Evolutionary conservation across 108 stramenopile genomes (phyloP).

Genomic region (Cylindrotheca fusiformis): DNA sequence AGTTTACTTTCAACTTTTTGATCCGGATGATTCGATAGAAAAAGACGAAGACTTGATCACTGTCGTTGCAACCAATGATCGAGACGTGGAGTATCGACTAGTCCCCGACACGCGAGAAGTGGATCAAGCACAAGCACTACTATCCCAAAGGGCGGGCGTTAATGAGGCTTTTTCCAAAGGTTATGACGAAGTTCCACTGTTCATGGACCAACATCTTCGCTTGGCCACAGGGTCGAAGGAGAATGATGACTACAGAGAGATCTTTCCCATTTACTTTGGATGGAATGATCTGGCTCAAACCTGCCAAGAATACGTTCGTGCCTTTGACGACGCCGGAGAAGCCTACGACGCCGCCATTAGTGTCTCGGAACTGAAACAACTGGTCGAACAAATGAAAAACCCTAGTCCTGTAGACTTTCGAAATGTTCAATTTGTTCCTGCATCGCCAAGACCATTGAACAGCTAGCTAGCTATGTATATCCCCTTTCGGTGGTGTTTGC

Average conservation of each 20-base stretch:
- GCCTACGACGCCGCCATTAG: background rate
- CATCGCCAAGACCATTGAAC: background rate
- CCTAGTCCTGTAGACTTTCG: background rate
- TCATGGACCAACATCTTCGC: background rate
- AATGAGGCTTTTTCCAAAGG: background rate
- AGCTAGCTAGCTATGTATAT: too few relatives aligned
- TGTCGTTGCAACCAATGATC: background rate
- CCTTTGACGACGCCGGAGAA: background rate
- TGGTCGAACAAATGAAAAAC: background rate
- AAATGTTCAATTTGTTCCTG: background rate
- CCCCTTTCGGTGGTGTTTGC: too few relatives aligned
- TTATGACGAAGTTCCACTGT: background rate
- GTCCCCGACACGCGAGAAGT: background rate
- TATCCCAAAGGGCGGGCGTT: background rate
- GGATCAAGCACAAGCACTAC: background rate
- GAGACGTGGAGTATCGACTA: background rate
- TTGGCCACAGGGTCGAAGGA: background rate
- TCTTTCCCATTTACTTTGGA: background rate
- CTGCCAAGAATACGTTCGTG: background rate
- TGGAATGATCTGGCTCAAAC: background rate
- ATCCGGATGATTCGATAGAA: background rate
- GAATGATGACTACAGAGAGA: background rate
- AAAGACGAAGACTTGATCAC: background rate
- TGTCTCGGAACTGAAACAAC: background rate
- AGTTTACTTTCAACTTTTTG: conserved; percentile 1